Base-by-base conservation (phyloP, 2,329 filamentous ascomycete species). In the Metarhizium album region DNA sequence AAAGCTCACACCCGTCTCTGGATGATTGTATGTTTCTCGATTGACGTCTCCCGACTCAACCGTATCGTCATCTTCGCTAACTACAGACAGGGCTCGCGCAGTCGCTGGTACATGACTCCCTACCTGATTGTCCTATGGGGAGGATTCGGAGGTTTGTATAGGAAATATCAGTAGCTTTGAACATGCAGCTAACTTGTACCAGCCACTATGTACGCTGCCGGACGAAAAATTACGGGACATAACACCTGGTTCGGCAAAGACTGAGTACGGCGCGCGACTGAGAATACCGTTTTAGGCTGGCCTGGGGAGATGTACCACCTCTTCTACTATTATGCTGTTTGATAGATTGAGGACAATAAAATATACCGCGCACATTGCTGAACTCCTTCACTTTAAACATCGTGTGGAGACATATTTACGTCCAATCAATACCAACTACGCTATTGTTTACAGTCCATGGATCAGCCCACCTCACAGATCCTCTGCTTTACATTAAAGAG, bases 231-330 rank as follows among this genome's bases (percentile, higher is more conserved):
- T 57, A 66, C 83, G 56, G 87, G 87, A 63, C 80, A 90, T 77
- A 90, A 89, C 79, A 87, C 83, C 55, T 90, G 83, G 82, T 87
- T 81, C 62, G 71, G 75, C 64, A 75, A 79, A 68, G 64, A 71
- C 58, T 81, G 76, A 62, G 22, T 14, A 22, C 23, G 37, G 35
- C 8, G 31, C 18, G 16, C 18, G 11, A 43, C n/a, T 23, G 7
- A 5, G 24, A 14, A 22, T 8, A 9, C 40, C 13, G 7, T 43
- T 16, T 16, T 9, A 13, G 23, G 40, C 20, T 23, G 22, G 20
- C 22, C 18, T 3, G 6, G 20, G 24, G 7, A 23, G 7, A 24
- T 14, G 40, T 14, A n/a, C 4, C 4, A 43, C 20, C 20, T 14
- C 24, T 14, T 14, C 20, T 14, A 43, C 3, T n/a, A 24, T n/a